Conservation (phyloP, 345 rosid genomes). For the Populus nigra region DNA sequence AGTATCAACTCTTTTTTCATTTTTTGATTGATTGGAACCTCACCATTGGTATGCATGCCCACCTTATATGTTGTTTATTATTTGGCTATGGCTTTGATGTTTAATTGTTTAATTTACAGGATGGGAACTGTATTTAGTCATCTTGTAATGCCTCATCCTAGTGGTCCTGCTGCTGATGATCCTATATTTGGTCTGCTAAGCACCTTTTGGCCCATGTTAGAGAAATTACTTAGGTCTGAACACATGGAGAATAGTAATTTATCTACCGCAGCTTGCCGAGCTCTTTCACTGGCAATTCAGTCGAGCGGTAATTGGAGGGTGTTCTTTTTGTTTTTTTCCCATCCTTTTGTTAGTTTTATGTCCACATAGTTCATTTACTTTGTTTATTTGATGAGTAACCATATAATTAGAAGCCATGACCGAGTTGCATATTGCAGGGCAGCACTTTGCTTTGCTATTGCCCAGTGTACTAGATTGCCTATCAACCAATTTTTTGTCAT, state of each 20-base stretch:
- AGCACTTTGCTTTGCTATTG: constrained; percentile 69
- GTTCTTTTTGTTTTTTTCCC: constrained; percentile 5
- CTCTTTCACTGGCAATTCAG: constrained; percentile 87
- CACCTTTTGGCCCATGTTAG: constrained; percentile 87
- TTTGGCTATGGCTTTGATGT: neutral
- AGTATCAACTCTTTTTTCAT: neutral
- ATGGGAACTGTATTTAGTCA: constrained; percentile 85
- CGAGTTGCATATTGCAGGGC: constrained; percentile 56
- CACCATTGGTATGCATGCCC: neutral
- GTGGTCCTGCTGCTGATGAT: constrained; percentile 56
- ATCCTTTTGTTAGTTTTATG: constrained; percentile 19
- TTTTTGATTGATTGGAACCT: neutral
- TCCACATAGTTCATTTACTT: neutral
- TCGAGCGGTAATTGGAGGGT: constrained; percentile 62
- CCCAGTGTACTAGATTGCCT: constrained; percentile 82
- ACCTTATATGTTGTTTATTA: neutral
- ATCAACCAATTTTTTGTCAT: constrained; percentile 72
- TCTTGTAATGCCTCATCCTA: constrained; percentile 49
- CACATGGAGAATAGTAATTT: constrained; percentile 82
- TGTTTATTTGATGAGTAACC: neutral
- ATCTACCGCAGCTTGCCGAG: constrained; percentile 84
- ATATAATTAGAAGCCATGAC: neutral
- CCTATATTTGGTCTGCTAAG: constrained; percentile 59
- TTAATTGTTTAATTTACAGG: constrained; percentile 39
- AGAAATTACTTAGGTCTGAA: constrained; percentile 73